These are phyloP conservation scores for Ananas comosus DNA, from an alignment of 176 grass and related monocot species.

Conservation along the genomic window DNA sequence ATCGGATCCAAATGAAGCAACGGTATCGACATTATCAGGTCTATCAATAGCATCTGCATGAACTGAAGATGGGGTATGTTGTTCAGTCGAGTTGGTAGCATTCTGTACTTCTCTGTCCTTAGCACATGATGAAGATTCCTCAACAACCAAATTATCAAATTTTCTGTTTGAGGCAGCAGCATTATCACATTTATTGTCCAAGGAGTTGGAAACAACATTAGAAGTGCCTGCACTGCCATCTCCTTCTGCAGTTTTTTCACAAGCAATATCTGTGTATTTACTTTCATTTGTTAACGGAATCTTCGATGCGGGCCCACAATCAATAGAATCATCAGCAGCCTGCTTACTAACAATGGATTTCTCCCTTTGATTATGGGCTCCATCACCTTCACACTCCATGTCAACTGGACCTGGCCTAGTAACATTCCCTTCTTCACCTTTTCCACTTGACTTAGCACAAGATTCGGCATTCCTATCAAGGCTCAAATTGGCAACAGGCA, in stretches of 20 bases:
- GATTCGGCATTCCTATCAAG: conserved; percentile 25
- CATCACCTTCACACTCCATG: conserved; percentile 27
- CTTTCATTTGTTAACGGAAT: conserved; percentile 15
- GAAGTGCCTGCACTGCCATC: conserved; percentile 22
- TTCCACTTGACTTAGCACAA: conserved; percentile 23
- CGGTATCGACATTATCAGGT: conserved; percentile 5
- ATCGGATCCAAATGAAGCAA: background rate
- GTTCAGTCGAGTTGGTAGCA: conserved; percentile 20
- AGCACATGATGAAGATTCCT: conserved; percentile 22
- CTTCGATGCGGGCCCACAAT: too few relatives aligned
- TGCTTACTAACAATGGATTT: too few relatives aligned
- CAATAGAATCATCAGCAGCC: background rate
- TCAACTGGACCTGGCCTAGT: conserved; percentile 7
- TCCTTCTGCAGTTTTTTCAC: conserved; percentile 41
- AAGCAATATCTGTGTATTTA: conserved; percentile 11
- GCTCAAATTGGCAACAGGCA: conserved; percentile 8
- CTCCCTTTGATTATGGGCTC: background rate
- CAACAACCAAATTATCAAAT: conserved; percentile 10
- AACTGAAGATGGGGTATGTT: conserved; percentile 4
- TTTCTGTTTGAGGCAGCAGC: background rate
- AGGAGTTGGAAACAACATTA: conserved; percentile 14
- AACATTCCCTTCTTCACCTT: conserved; percentile 15
- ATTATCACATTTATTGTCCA: conserved; percentile 9
- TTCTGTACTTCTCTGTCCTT: conserved; percentile 21
- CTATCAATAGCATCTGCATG: conserved; percentile 19